Conservation (phyloP, 2,329 filamentous ascomycete genomes). For the Aschersonia sp. region DNA sequence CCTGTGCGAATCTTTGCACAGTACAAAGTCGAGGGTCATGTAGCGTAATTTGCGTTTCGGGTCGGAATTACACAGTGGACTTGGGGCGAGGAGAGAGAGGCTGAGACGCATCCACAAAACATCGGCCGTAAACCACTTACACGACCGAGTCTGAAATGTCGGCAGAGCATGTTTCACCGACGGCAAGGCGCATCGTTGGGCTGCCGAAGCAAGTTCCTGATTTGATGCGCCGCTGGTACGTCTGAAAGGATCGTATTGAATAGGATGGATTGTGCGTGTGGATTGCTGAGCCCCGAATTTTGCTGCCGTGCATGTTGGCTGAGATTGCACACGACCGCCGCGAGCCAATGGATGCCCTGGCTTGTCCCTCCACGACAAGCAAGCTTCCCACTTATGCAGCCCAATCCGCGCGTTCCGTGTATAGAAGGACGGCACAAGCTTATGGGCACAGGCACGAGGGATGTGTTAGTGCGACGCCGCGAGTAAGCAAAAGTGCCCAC, state of each 20-base stretch:
- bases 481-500: neutral
- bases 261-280: neutral
- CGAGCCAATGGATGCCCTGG: neutral
- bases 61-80: no score
- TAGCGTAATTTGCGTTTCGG: no score
- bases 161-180: slow-evolving; percentile 1
- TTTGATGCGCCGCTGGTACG: neutral
- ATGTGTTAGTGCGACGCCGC: neutral
- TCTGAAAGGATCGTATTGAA: neutral
- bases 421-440: neutral
- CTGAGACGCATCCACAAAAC: no score
- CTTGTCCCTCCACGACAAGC: neutral
- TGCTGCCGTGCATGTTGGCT: neutral
- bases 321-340: neutral
- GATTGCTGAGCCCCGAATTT: neutral
- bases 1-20: no score
- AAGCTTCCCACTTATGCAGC: slow-evolving; percentile 1
- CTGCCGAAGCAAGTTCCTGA: neutral
- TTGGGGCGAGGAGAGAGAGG: no score
- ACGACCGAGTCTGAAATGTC: neutral
- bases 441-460: neutral
- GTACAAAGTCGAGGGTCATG: no score
- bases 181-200: neutral
- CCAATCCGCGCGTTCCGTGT: neutral
- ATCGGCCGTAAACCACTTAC: no score